Percentiles rank a stretch among this genome's conserved stretches.
These are phyloP conservation scores for Urostyla sp. DNA, from an alignment of 73 alveolate species.

Conservation along the genomic window DNA sequence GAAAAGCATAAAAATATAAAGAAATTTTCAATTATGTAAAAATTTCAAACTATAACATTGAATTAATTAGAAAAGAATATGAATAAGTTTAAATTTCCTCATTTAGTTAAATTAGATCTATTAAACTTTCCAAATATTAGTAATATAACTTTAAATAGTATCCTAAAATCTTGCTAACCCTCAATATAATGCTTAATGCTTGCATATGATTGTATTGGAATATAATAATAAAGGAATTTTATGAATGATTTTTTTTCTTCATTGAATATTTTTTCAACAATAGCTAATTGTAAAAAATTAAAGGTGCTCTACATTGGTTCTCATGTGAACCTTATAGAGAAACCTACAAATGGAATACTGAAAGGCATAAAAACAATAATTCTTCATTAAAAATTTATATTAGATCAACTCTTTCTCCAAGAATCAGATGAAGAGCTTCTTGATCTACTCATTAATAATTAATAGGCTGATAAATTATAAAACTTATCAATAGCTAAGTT, in stretches of 20 bases:
- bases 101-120: neutral
- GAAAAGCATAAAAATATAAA: neutral
- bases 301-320: constrained; percentile 27
- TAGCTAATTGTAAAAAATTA: constrained; percentile 1
- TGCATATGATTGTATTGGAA: constrained; percentile 9
- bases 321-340: neutral
- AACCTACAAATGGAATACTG: neutral
- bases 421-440: neutral
- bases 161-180: neutral
- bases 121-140: neutral
- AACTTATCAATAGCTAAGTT: constrained; percentile 3
- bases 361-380: neutral
- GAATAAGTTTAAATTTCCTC: neutral
- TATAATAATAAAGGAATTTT: neutral
- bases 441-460: neutral
- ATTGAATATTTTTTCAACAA: too few species aligned
- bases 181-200: neutral
- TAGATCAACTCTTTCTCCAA: constrained; percentile 6
- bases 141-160: neutral
- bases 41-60: neutral
- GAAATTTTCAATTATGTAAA: neutral
- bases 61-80: neutral
- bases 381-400: neutral
- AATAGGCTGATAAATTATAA: neutral
- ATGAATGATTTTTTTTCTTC: too few species aligned